phyloP scores from a whole-genome alignment of 257 asterid species.

The Euphrasia confusa region DNA sequence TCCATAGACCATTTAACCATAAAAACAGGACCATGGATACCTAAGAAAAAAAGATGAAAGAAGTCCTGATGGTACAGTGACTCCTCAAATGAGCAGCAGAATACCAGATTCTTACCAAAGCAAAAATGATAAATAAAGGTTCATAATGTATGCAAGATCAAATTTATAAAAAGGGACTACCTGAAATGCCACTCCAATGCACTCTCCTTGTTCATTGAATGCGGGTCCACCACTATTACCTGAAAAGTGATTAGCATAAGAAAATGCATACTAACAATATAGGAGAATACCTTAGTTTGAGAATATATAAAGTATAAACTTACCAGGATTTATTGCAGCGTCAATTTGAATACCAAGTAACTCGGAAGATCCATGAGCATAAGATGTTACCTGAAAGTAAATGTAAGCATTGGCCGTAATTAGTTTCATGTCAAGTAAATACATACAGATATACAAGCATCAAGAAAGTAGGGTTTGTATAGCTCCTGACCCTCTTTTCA shows the following conservation, averaged over 20 bases:
- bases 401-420: conserved; percentile 24
- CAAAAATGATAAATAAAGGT: conserved; percentile 14
- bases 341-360: conserved; percentile 97
- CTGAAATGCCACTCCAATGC: conserved; percentile 99
- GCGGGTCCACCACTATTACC: conserved; percentile 99
- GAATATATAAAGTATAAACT: conserved; percentile 22
- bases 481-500: background rate
- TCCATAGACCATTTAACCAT: conserved; percentile 18
- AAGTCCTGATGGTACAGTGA: conserved; percentile 13
- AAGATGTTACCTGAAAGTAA: conserved; percentile 76
- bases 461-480: conserved; percentile 8
- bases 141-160: conserved; percentile 2
- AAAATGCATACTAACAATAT: conserved; percentile 6
- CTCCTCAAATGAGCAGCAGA: conserved; percentile 7
- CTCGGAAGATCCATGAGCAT: conserved; percentile 96
- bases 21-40: conserved; percentile 19
- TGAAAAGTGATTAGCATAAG: conserved; percentile 33
- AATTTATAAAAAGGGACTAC: conserved; percentile 34
- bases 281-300: conserved; percentile 11
- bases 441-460: conserved; percentile 14
- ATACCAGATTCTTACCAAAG: conserved; percentile 11
- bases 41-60: conserved; percentile 15
- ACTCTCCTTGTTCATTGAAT: conserved; percentile 90
- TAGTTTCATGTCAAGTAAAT: conserved; percentile 11
- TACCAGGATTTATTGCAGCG: conserved; percentile 98